Evolutionary conservation across 176 grass and related monocot species (phyloP).

Genomic region (Oryza meyeriana): DNA sequence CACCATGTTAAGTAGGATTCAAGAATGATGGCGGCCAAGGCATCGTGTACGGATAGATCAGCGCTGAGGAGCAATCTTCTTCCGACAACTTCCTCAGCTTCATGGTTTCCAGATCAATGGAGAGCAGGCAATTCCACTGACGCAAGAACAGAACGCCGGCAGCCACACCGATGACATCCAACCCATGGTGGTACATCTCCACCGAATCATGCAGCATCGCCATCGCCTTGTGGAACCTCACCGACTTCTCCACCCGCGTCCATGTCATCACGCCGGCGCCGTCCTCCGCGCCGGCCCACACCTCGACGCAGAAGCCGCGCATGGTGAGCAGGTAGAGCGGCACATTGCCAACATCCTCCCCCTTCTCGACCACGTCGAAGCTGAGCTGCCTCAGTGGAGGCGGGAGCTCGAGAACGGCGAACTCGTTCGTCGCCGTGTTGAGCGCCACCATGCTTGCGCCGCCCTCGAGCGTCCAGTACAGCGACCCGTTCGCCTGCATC

Average conservation of each 20-base stretch:
- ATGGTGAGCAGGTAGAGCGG: constrained; percentile 41
- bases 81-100: not conserved
- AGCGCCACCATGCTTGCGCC: constrained; percentile 19
- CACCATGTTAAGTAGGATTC: constrained; percentile 13
- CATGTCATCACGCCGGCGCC: not conserved
- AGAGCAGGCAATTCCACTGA: constrained; percentile 13
- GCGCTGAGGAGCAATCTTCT: not conserved
- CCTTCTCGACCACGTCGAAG: constrained; percentile 29
- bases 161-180: constrained; percentile 24
- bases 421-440: constrained; percentile 9
- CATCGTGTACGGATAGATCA: constrained; percentile 16
- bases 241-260: constrained; percentile 36
- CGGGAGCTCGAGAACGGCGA: constrained; percentile 33
- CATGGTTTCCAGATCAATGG: constrained; percentile 44
- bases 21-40: constrained; percentile 29
- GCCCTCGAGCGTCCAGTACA: constrained; percentile 44
- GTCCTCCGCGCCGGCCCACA: constrained; percentile 7
- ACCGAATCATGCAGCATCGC: not conserved
- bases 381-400: constrained; percentile 19
- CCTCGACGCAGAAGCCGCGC: constrained; percentile 31
- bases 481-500: constrained; percentile 34
- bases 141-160: constrained; percentile 31
- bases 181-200: not conserved
- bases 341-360: not conserved
- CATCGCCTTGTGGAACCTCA: constrained; percentile 33